These are phyloP conservation scores for Stagonosporopsis tanaceti DNA, from an alignment of 2,329 filamentous ascomycete species.

Conservation along the genomic window DNA sequence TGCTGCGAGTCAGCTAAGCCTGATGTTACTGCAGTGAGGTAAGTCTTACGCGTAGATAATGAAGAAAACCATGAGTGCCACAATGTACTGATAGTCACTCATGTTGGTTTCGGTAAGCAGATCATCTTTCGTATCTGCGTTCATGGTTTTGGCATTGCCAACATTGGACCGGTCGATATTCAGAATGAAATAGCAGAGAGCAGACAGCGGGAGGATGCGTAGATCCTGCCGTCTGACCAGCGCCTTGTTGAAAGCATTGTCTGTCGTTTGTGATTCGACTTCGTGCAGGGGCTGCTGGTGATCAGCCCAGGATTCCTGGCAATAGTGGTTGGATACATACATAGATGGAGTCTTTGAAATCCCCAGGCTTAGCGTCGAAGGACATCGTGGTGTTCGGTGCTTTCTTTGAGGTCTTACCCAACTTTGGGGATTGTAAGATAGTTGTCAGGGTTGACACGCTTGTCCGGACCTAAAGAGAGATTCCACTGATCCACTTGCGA, in stretches of 20 bases:
- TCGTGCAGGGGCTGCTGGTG: background rate
- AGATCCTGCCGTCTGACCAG: background rate
- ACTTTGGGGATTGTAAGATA: background rate
- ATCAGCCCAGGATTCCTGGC: background rate
- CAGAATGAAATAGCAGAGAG: background rate
- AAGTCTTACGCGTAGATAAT: background rate
- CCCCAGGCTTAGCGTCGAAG: background rate
- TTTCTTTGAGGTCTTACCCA: background rate
- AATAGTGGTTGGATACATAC: background rate
- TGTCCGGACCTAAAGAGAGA: background rate
- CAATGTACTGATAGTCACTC: background rate
- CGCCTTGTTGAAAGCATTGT: background rate
- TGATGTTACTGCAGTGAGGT: background rate
- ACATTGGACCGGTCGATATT: background rate
- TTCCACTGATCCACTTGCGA: background rate
- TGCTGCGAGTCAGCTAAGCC: background rate
- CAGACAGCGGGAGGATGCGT: background rate
- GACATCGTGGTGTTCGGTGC: background rate
- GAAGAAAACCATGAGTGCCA: background rate
- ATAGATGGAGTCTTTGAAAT: background rate
- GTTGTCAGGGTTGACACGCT: background rate
- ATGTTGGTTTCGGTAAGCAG: background rate
- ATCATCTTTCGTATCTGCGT: background rate
- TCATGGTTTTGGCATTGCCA: background rate
- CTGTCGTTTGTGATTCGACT: background rate